Conservation (phyloP, 805 yeast genomes). For the Millerago galiae region DNA sequence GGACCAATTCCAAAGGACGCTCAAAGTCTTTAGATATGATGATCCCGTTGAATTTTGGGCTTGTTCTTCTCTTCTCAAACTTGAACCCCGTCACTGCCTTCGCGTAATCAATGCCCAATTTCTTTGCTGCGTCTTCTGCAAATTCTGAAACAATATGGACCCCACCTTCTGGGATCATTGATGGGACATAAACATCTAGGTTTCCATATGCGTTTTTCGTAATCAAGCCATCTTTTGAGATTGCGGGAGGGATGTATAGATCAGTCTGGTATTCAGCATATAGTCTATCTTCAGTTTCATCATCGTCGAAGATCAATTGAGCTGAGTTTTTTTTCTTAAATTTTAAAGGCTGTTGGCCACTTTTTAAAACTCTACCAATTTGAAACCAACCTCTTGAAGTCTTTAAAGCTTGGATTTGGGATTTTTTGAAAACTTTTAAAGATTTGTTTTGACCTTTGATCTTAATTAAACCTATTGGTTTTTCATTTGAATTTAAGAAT, state of each 20-base stretch:
- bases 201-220: conserved; percentile 78
- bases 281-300: conserved; percentile 51
- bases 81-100: conserved; percentile 86
- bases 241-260: conserved; percentile 53
- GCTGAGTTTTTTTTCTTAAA: conserved; percentile 28
- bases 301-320: conserved; percentile 27
- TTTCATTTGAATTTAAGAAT: conserved; percentile 52
- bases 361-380: conserved; percentile 65
- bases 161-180: conserved; percentile 84
- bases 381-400: conserved; percentile 86
- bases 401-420: conserved; percentile 54
- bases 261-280: conserved; percentile 80
- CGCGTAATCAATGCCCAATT: conserved; percentile 71
- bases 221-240: conserved; percentile 52
- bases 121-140: conserved; percentile 64
- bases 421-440: conserved; percentile 61
- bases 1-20: conserved; percentile 52
- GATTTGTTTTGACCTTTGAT: conserved; percentile 36
- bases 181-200: conserved; percentile 67
- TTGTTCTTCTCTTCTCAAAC: conserved; percentile 47
- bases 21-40: conserved; percentile 58
- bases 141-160: conserved; percentile 47
- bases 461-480: conserved; percentile 68
- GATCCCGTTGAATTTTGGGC: conserved; percentile 68
- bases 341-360: conserved; percentile 64